These are phyloP conservation scores for Haematococcus lacustris DNA, from an alignment of 139 green algal genomes.

Conservation along the genomic window DNA sequence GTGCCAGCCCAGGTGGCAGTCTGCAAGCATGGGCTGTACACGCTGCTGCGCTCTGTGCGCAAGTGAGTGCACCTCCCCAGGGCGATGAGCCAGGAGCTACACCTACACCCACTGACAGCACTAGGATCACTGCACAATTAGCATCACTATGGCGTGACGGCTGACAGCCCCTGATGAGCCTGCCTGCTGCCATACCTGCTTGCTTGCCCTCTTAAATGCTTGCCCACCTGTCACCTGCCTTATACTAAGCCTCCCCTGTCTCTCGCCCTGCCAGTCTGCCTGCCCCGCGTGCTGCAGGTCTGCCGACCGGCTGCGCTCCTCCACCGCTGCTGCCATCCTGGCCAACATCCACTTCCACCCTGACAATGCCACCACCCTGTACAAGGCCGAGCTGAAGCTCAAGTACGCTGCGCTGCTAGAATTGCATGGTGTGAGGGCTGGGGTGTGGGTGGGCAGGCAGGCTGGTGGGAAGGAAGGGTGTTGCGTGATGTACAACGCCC, in stretches of 20 bases:
- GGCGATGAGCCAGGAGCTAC: not conserved
- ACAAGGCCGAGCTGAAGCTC: slow-evolving; percentile 40
- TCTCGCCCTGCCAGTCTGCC: not conserved
- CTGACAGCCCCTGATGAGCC: not conserved
- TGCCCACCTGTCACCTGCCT: not conserved
- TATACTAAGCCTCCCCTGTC: not conserved
- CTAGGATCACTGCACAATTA: not conserved
- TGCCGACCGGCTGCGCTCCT: slow-evolving; percentile 20
- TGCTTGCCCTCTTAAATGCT: not conserved
- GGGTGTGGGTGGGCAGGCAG: too few species aligned
- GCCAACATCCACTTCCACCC: slow-evolving; percentile 43
- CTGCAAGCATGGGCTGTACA: slow-evolving; percentile 39
- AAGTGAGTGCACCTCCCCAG: not conserved
- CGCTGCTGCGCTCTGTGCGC: slow-evolving; percentile 29
- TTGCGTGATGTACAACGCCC: too few species aligned
- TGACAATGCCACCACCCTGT: slow-evolving; percentile 30
- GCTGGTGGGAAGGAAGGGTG: too few species aligned
- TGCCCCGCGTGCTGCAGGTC: not conserved
- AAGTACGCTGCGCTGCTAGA: slow-evolving; percentile 29
- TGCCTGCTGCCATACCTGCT: not conserved
- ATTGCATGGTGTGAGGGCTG: slow-evolving; percentile 6
- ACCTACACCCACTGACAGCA: not conserved
- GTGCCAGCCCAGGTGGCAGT: slow-evolving; percentile 26
- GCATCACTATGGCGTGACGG: not conserved
- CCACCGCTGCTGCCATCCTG: slow-evolving; percentile 24